Percentiles rank a stretch among this genome's conserved stretches.
Evolutionary conservation across 192 early-diverging fungal species (phyloP).

Genomic region (Glomus cerebriforme): DNA sequence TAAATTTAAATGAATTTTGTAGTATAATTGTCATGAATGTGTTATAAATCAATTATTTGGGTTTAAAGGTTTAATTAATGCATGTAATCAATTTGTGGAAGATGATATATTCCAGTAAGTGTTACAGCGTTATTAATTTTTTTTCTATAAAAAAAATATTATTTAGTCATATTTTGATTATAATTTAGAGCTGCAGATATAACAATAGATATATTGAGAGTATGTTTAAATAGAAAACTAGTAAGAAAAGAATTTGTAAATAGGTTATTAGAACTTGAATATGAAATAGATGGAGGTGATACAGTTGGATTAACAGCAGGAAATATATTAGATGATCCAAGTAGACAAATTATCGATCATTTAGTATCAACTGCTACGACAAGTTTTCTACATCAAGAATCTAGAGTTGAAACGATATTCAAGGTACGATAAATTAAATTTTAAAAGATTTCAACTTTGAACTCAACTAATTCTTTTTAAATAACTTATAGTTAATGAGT

Average conservation of each 20-base stretch:
- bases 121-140: no score
- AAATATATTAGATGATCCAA: conserved; percentile 14
- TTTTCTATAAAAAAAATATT: not conserved
- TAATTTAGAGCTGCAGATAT: conserved; percentile 5
- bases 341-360: conserved; percentile 12
- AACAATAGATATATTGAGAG: conserved; percentile 27
- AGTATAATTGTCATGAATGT: conserved; percentile 29
- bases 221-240: conserved; percentile 17
- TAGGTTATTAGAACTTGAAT: conserved; percentile 17
- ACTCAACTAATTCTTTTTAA: not conserved
- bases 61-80: conserved; percentile 24
- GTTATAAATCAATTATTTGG: conserved; percentile 30
- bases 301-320: not conserved
- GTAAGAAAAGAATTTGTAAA: conserved; percentile 25
- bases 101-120: not conserved
- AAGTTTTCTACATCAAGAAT: conserved; percentile 25
- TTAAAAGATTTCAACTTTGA: not conserved
- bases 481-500: not conserved
- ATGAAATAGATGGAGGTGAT: not conserved
- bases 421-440: conserved; percentile 1
- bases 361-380: not conserved
- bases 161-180: not conserved
- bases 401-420: conserved; percentile 23
- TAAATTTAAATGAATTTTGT: not conserved
- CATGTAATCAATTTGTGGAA: conserved; percentile 20